phyloP scores from a whole-genome alignment of 2,329 filamentous ascomycete genomes.

The Claviceps citrina region DNA sequence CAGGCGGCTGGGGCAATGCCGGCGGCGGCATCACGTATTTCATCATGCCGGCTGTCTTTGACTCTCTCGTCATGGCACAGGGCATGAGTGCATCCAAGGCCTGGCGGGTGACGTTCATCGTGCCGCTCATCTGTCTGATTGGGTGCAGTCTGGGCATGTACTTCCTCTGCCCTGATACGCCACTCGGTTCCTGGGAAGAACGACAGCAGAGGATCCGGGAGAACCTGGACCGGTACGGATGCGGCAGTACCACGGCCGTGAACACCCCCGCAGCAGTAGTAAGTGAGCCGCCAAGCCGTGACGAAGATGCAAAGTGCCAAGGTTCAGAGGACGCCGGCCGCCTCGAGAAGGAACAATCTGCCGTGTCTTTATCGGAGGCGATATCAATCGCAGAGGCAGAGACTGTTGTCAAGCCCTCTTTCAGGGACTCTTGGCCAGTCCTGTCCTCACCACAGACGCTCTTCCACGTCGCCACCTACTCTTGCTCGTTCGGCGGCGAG shows the following conservation, averaged over 20 bases:
- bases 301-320: slow-evolving; percentile 17
- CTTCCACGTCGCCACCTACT: slow-evolving; percentile 41
- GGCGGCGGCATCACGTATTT: slow-evolving; percentile 89
- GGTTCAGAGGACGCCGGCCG: slow-evolving; percentile 6
- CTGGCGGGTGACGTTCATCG: slow-evolving; percentile 74
- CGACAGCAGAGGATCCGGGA: slow-evolving; percentile 43
- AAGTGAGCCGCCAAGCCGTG: slow-evolving; percentile 20
- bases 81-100: slow-evolving; percentile 51
- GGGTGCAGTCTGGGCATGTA: slow-evolving; percentile 52
- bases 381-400: slow-evolving; percentile 39
- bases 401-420: slow-evolving; percentile 39
- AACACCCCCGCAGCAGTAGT: slow-evolving; percentile 35
- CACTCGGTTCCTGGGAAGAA: slow-evolving; percentile 67
- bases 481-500: slow-evolving; percentile 48
- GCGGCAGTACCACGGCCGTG: slow-evolving; percentile 28
- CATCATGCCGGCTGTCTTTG: slow-evolving; percentile 79
- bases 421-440: slow-evolving; percentile 30
- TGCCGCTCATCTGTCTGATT: slow-evolving; percentile 65
- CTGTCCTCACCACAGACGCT: slow-evolving; percentile 38
- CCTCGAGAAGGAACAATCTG: slow-evolving; percentile 28
- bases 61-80: slow-evolving; percentile 48
- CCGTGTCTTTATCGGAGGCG: slow-evolving; percentile 34
- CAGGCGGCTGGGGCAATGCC: slow-evolving; percentile 73
- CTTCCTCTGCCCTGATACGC: slow-evolving; percentile 64
- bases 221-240: slow-evolving; percentile 32